Evolutionary conservation across 2,329 filamentous ascomycete species (phyloP), one percentile per base, ranked within the genome.

Genomic region (Phyllosticta citrichinensis): DNA sequence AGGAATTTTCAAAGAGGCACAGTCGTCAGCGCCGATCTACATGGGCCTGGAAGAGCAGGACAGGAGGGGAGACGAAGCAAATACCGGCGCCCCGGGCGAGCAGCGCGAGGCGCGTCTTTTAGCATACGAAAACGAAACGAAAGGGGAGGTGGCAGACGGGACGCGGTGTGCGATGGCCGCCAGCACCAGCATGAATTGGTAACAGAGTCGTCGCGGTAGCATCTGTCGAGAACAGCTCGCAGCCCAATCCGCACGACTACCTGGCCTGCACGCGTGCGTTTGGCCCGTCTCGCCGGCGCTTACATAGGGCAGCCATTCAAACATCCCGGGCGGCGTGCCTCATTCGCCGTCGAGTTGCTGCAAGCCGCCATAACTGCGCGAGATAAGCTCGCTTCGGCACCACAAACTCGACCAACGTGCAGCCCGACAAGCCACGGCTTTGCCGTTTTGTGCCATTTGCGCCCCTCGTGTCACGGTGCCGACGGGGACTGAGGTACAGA

Each of bases 291-390:
- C 47, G 64, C 66, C 66, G 70, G 71, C 71, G 71, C 70, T 70
- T 74, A 72, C 60, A 68, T 66, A 62, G 62, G 62, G 67, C 65
- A 63, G 67, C 65, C 68, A 66, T 67, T 66, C 67, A 66, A 64
- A 40, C 51, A 61, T 61, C 58, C 58, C 62, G 20, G 64, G 65
- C 61, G 59, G 22, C 12, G 33, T 33, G 27, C 10, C 63, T 66
- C 63, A 72, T 73, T 72, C 58, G 58, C 50, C 66, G 70, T 66
- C 65, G 67, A 54, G 25, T 57, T 55, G 62, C 64, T 60, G 40
- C 62, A 62, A 63, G 65, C 47, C 19, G 60, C 70, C 63, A 35
- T 11, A 70, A 66, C n/a, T 30, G 67, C 64, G 57, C 1, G 40
- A 47, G 40, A 47, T 47, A 47, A 47, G 57, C 62, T 69, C 68